These are phyloP conservation scores for Phialophora verrucosa DNA, from an alignment of 2,329 filamentous ascomycete genomes.

Conservation along the genomic window DNA sequence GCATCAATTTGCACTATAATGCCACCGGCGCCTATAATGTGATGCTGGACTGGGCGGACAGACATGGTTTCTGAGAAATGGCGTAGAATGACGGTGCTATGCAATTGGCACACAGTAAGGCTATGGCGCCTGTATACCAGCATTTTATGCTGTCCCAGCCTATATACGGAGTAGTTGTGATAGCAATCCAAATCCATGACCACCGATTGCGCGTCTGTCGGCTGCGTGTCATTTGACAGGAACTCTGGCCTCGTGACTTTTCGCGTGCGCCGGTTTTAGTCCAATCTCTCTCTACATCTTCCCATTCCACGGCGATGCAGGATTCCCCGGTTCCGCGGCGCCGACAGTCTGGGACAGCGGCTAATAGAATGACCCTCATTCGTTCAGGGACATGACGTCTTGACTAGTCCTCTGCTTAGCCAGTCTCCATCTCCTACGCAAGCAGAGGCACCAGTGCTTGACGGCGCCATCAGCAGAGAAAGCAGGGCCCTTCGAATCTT, in stretches of 20 bases:
- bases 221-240: conserved; percentile 6
- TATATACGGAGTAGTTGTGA: background rate
- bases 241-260: background rate
- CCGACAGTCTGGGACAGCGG: background rate
- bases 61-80: conserved; percentile 38
- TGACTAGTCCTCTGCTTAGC: background rate
- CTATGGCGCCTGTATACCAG: background rate
- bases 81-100: background rate
- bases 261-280: background rate
- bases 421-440: background rate
- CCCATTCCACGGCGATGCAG: background rate
- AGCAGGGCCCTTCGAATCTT: background rate
- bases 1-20: conserved; percentile 43
- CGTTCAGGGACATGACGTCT: background rate
- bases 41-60: conserved; percentile 39
- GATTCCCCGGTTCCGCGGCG: background rate
- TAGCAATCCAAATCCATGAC: background rate
- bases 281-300: background rate
- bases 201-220: background rate
- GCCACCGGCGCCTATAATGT: conserved; percentile 41
- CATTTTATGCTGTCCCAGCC: background rate
- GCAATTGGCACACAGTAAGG: background rate
- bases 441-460: background rate
- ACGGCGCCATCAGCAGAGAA: background rate
- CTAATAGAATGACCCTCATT: background rate